phyloP scores from a whole-genome alignment of 2,329 filamentous ascomycete genomes.

The Cordyceps militaris region DNA sequence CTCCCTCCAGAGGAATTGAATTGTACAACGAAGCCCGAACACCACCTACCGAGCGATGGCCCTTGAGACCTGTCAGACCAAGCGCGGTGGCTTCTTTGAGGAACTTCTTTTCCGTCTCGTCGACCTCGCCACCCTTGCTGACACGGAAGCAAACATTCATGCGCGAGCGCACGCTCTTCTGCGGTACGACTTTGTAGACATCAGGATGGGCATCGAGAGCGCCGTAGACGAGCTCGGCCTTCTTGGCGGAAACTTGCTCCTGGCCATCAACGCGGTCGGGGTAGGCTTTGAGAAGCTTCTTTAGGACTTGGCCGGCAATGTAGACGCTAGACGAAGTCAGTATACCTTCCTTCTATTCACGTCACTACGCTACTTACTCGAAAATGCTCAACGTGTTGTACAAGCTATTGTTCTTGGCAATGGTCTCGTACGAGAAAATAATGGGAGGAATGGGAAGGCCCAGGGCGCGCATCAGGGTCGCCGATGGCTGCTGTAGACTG shows the following conservation, averaged over 20 bases:
- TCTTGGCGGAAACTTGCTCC: conserved; percentile 63
- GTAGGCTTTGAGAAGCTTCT: conserved; percentile 60
- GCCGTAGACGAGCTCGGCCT: conserved; percentile 69
- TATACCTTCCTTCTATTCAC: background rate
- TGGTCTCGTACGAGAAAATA: conserved; percentile 74
- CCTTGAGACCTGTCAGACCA: conserved; percentile 75
- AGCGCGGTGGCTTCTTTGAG: conserved; percentile 61
- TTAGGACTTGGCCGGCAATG: conserved; percentile 82
- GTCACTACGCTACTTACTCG: conserved; percentile 42
- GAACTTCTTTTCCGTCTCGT: conserved; percentile 72
- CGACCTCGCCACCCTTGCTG: conserved; percentile 48
- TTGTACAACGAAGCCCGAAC: conserved; percentile 89
- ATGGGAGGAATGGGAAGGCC: conserved; percentile 71
- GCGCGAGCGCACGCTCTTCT: conserved; percentile 67
- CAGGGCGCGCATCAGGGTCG: conserved; percentile 64
- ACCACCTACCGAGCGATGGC: conserved; percentile 79
- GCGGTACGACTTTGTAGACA: conserved; percentile 71
- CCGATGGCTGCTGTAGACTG: conserved; percentile 54
- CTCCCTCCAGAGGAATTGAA: conserved; percentile 62
- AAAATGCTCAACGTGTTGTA: conserved; percentile 97
- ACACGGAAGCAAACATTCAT: conserved; percentile 97
- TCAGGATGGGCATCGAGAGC: conserved; percentile 67
- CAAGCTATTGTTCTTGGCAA: conserved; percentile 87
- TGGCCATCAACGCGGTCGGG: conserved; percentile 69
- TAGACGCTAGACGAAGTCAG: conserved; percentile 55